Base-by-base conservation (phyloP, 352 stramenopile species). In the Blastocystis sp. region DNA sequence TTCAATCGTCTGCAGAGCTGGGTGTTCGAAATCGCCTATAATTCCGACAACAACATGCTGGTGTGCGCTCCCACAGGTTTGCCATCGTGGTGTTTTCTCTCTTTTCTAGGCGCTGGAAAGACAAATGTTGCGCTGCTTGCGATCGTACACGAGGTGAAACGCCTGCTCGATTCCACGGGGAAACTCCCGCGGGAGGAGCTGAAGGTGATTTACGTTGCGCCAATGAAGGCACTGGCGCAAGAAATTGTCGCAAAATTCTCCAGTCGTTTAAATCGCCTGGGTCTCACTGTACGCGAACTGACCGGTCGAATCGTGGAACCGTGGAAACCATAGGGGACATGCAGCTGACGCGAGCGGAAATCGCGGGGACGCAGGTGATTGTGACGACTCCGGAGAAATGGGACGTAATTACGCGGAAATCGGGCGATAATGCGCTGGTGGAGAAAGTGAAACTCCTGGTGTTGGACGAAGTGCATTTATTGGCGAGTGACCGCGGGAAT, bases 371-470 rank as follows among this genome's bases (percentile, higher is more conserved):
- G n/a, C 92, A 97, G 18, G 89, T 99, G 51, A 96, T 98, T 38
- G 95, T 98, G 21, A 98, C 94, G n/a, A 98, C 95, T 4, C 96
- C 96, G 0, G 95, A 99, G 87, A 99, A 99, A 87, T 99, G 94
- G 94, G 95, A 98, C 86, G 95, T 99, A 0, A 97, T 99, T 42
- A 99, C 97, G 65, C 90, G 97, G 53, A 99, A 99, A 89, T 92
- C 89, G 21, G 91, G 90, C 63, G 95, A 99, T 88, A 95, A 96
- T 86, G 89, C 91, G 27, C 88, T 95, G 44, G 86, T 81, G 6
- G 61, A 89, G 64, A 76, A 78, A 8, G 87, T 89, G 32, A 73
- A 85, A 61, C 90, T 99, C 34, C 88, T 99, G 16, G 99, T 99
- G 87, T 97, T 99, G 86, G 97, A 99, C 88, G 97, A 99, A 90